Percentiles rank a stretch among this genome's conserved stretches.
These are phyloP conservation scores for Neopestalotiopsis sp. DNA, from an alignment of 2,329 filamentous ascomycete species.

Conservation along the genomic window DNA sequence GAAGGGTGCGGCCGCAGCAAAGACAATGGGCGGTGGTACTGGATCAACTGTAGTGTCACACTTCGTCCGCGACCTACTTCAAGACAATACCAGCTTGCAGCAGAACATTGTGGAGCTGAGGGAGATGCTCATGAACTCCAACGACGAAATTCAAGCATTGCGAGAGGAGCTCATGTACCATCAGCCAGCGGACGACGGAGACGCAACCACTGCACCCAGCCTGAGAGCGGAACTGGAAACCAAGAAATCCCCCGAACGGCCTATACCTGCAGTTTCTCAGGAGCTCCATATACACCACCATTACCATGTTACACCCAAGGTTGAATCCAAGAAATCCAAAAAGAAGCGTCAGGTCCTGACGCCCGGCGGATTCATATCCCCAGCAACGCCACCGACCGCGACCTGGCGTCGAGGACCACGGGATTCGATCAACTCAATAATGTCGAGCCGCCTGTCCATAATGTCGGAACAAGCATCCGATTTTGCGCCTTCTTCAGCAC, in stretches of 20 bases:
- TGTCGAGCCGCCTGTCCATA: slow-evolving; percentile 66
- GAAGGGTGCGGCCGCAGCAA: slow-evolving; percentile 78
- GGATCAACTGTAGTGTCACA: slow-evolving; percentile 82
- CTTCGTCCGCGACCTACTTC: slow-evolving; percentile 92
- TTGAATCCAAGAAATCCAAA: slow-evolving; percentile 66
- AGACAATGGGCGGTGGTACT: slow-evolving; percentile 62
- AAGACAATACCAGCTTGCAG: slow-evolving; percentile 94
- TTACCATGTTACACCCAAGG: slow-evolving; percentile 75
- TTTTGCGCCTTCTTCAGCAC: slow-evolving; percentile 72
- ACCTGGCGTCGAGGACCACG: slow-evolving; percentile 39
- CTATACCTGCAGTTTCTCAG: slow-evolving; percentile 58
- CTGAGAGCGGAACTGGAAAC: slow-evolving; percentile 75
- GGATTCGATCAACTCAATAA: slow-evolving; percentile 51
- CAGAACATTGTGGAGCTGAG: slow-evolving; percentile 88
- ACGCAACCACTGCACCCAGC: slow-evolving; percentile 51
- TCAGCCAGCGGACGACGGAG: slow-evolving; percentile 64
- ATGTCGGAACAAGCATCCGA: slow-evolving; percentile 67
- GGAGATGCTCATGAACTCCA: slow-evolving; percentile 88
- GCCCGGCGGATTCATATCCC: slow-evolving; percentile 65
- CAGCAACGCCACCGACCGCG: slow-evolving; percentile 45
- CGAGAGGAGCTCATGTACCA: slow-evolving; percentile 82
- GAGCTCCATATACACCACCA: slow-evolving; percentile 95
- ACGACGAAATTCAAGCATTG: slow-evolving; percentile 89
- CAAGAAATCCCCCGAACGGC: slow-evolving; percentile 41
- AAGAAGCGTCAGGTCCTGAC: slow-evolving; percentile 74